These are phyloP conservation scores for Saturnispora gosingensis DNA, from an alignment of 805 yeast species.

Conservation along the genomic window DNA sequence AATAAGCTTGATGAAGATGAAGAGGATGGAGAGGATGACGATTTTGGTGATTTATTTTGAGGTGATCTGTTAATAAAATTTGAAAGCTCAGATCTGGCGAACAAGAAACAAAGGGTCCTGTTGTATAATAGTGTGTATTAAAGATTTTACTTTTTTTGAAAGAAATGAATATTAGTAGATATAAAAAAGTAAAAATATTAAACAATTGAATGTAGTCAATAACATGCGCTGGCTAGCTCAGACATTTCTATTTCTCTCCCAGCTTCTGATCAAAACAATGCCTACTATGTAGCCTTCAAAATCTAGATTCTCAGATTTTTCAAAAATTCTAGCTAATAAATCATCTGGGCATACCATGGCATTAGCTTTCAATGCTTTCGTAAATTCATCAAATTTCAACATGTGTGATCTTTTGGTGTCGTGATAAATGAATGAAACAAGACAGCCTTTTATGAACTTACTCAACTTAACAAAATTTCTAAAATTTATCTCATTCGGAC, in stretches of 20 bases:
- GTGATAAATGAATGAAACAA: constrained; percentile 22
- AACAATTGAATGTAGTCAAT: neutral
- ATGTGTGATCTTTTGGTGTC: constrained; percentile 16
- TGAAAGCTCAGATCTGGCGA: neutral
- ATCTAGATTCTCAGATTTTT: constrained; percentile 15
- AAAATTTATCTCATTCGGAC: constrained; percentile 17
- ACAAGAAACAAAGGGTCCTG: neutral
- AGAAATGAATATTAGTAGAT: neutral
- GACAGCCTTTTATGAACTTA: constrained; percentile 26
- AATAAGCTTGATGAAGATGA: neutral
- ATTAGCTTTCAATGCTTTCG: constrained; percentile 19
- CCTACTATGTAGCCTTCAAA: constrained; percentile 24
- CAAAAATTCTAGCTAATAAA: constrained; percentile 16
- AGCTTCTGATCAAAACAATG: constrained; percentile 20
- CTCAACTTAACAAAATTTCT: constrained; percentile 23
- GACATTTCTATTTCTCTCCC: constrained; percentile 10
- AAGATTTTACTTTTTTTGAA: neutral
- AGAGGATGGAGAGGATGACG: constrained; percentile 10
- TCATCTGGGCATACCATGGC: constrained; percentile 19
- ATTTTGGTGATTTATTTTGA: constrained; percentile 15
- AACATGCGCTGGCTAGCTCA: neutral
- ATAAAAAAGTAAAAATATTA: neutral
- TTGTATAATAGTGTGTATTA: constrained; percentile 1
- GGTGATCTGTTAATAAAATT: constrained; percentile 4
- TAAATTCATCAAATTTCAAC: constrained; percentile 23